Conservation (phyloP, 257 asterid species). For the Lycium ferocissimum region DNA sequence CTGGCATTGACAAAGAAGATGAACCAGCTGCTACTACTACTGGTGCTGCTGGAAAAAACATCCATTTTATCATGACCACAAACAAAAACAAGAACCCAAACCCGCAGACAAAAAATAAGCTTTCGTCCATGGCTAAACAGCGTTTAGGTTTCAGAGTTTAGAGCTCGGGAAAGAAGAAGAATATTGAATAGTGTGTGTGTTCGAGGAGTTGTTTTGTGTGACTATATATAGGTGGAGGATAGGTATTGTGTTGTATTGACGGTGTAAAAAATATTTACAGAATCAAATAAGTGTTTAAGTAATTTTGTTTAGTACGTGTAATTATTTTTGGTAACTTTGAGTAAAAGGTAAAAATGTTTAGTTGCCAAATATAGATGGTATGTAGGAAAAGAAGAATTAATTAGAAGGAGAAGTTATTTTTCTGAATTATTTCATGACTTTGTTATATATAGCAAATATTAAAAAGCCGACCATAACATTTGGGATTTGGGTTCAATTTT, state of each 20-base stretch:
- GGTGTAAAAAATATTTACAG: not conserved
- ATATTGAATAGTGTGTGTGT: constrained; percentile 1
- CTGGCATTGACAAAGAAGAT: not conserved
- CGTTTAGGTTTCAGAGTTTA: not conserved
- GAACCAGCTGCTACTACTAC: not conserved
- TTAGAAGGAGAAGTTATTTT: too few relatives aligned
- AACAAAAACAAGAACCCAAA: not conserved
- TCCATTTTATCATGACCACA: not conserved
- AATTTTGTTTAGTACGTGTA: not conserved
- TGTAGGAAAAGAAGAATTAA: too few relatives aligned
- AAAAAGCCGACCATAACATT: too few relatives aligned
- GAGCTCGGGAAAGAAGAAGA: not conserved
- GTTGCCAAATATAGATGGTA: too few relatives aligned
- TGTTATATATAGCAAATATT: not conserved
- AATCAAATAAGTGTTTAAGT: not conserved
- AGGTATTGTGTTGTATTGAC: not conserved
- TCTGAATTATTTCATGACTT: not conserved
- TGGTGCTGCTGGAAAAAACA: not conserved
- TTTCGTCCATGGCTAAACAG: not conserved
- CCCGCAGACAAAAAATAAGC: not conserved
- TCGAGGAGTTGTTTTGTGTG: not conserved
- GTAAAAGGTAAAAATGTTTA: not conserved
- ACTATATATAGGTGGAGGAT: not conserved
- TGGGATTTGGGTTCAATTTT: not conserved
- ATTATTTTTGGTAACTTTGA: not conserved